Evolutionary conservation across 352 stramenopile species (phyloP), one percentile per base, ranked within the genome.

Genomic region (Phytophthora macrochlamydospora): DNA sequence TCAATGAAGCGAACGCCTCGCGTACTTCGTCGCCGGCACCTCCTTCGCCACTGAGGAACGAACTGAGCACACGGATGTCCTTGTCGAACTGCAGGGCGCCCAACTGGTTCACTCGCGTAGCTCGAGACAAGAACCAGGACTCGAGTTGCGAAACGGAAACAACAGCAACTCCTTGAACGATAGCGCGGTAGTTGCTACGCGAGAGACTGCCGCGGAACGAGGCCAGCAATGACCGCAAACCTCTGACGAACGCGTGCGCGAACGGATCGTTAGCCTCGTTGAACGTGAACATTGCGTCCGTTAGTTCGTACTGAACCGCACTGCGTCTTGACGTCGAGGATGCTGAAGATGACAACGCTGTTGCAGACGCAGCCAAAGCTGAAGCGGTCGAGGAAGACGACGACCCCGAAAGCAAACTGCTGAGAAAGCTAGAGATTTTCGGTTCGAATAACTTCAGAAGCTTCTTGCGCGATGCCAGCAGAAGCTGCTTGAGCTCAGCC

Each of bases 201-300:
- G 89, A 93, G 12, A 95, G 66, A 29, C 60, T 83, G 7, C 51
- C 56, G 48, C 71, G 76, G 63, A 92, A 94, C 12, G 69, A 66
- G 2, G 45, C 59, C 11, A 96, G 59, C 28, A 93, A 54, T 14
- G 74, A 79, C 11, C 81, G 78, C 59, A 95, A 71, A 5, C 75
- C 67, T 38, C 72, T 73, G 11, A 94, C 84, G 66, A 95, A 92
- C 35, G 79, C 71, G 60, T 90, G 77, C 12, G 85, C 89, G 56
- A 94, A 96, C 50, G 89, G 89, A 40, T 96, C 89, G 65, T 96
- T 96, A 37, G 85, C 89, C 59, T 96, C 89, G 61, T 96, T 95
- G 38, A 89, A 80, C 40, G 87, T 94, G 69, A 91, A 96, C 81
- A 89, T 84, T n/a, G 86, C 73, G 55, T 96, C 89, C 3, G 75